phyloP scores from a whole-genome alignment of 2,329 filamentous ascomycete genomes.

The Annulohypoxylon truncatum region DNA sequence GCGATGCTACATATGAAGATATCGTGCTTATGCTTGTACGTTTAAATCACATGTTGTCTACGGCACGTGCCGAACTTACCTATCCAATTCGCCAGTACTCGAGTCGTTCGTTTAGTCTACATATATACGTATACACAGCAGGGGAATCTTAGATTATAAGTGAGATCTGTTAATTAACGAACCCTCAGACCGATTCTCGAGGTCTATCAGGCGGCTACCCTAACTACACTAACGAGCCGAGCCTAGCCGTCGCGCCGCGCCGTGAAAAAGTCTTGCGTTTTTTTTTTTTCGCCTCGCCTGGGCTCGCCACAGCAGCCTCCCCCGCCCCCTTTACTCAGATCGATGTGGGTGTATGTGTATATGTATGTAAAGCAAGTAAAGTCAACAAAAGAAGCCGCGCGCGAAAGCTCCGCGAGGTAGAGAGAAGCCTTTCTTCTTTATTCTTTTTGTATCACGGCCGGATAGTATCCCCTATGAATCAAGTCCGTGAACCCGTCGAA shows the following conservation, averaged over 20 bases:
- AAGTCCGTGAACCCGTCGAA: background rate
- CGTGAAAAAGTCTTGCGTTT: background rate
- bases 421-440: background rate
- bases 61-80: no score
- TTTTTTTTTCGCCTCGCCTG: background rate
- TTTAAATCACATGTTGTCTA: no score
- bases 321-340: background rate
- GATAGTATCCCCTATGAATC: background rate
- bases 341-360: background rate
- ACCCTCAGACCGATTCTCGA: background rate
- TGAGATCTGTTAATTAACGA: background rate
- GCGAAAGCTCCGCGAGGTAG: background rate
- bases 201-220: background rate
- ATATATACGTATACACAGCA: background rate
- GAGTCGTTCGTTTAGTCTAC: no score
- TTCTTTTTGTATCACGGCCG: background rate
- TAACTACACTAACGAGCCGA: background rate
- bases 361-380: background rate
- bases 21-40: background rate
- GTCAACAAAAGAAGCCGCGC: background rate
- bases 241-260: background rate
- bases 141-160: background rate
- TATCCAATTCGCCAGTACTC: no score
- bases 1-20: no score
- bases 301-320: background rate